A percentile compares a stretch with the other conserved stretches of the same genome.
phyloP scores from a whole-genome alignment of 805 yeast genomes.

The Metschnikowia proteae region DNA sequence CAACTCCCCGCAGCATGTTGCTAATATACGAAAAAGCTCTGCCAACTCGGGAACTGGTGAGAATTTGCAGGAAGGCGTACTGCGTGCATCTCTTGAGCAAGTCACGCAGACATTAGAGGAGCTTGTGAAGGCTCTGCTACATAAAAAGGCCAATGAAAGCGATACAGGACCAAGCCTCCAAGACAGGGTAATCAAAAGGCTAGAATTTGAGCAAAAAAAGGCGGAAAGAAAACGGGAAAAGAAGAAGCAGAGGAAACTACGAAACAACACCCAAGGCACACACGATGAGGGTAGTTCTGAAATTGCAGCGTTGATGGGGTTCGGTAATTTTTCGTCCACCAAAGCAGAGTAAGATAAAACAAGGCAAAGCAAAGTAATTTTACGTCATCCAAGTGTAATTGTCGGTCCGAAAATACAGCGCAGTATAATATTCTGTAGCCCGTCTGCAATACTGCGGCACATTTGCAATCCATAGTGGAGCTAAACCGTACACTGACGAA shows the following conservation, averaged over 20 bases:
- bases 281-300: constrained; percentile 13
- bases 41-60: constrained; percentile 16
- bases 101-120: constrained; percentile 29
- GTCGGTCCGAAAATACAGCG: not conserved
- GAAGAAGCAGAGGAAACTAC: constrained; percentile 15
- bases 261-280: constrained; percentile 10
- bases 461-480: not conserved
- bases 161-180: constrained; percentile 28
- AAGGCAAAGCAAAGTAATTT: not conserved
- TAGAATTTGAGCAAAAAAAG: constrained; percentile 35
- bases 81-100: constrained; percentile 33
- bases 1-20: constrained; percentile 63
- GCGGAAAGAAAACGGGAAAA: constrained; percentile 27
- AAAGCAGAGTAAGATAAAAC: constrained; percentile 16
- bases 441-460: not conserved
- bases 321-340: constrained; percentile 50
- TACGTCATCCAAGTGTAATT: not conserved
- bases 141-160: constrained; percentile 6
- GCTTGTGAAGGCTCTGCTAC: constrained; percentile 26
- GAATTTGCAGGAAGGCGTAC: constrained; percentile 32
- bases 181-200: constrained; percentile 39
- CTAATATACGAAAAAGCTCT: constrained; percentile 23
- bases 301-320: constrained; percentile 52
- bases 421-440: too few species aligned
- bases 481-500: too few species aligned